A percentile compares a stretch with the other conserved stretches of the same genome.
Conservation (phyloP, 225 moss, liverwort and hornwort species). For the Climacium dendroides region DNA sequence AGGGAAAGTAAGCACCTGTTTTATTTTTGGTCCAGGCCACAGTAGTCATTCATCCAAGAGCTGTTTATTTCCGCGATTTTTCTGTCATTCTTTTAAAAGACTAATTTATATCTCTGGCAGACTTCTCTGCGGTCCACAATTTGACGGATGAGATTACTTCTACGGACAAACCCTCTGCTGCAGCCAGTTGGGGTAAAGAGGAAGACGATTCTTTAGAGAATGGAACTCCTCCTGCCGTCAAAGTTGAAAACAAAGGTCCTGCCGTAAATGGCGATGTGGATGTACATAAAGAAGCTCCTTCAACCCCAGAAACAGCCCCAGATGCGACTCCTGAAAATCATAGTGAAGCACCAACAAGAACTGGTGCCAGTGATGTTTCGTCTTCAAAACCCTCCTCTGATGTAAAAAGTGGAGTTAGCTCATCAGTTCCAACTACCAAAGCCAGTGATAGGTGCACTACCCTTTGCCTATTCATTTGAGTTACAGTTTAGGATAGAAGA, state of each 20-base stretch:
- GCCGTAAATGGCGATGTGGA: conserved; percentile 6
- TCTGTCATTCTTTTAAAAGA: not conserved
- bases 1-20: not conserved
- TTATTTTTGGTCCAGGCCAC: not conserved
- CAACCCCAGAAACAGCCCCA: conserved; percentile 2
- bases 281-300: conserved; percentile 17
- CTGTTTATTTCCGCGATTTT: not conserved
- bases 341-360: conserved; percentile 46
- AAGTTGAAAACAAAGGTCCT: not conserved
- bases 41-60: not conserved
- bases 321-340: conserved; percentile 32
- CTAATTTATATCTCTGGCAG: conserved; percentile 19
- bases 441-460: conserved; percentile 55
- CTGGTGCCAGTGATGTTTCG: conserved; percentile 22
- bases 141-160: conserved; percentile 42
- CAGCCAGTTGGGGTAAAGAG: conserved; percentile 51
- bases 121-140: conserved; percentile 54
- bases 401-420: conserved; percentile 23
- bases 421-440: conserved; percentile 38
- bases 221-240: not conserved
- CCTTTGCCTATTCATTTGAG: not conserved
- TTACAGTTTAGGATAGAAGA: not conserved
- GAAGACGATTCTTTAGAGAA: conserved; percentile 21
- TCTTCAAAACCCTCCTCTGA: conserved; percentile 35
- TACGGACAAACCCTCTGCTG: conserved; percentile 23